These are phyloP conservation scores for Globisporangium irregulare DNA, from an alignment of 352 stramenopile species.

Conservation along the genomic window DNA sequence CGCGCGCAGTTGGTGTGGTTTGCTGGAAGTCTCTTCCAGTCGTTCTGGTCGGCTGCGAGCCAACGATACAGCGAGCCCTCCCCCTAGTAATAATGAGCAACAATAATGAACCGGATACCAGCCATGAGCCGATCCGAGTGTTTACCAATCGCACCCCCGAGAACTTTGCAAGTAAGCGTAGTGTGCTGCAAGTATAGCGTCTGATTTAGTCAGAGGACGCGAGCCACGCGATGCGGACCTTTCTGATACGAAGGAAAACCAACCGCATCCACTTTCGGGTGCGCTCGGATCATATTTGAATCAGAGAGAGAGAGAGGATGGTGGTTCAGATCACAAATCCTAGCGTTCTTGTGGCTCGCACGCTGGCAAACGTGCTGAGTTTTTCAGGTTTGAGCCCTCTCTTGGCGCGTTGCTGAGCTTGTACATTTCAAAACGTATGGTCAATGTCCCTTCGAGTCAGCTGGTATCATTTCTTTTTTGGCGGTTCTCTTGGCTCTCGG, in stretches of 20 bases:
- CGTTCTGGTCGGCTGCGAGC: no score
- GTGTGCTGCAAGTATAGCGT: not conserved
- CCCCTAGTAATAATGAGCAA: not conserved
- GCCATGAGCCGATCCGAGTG: not conserved
- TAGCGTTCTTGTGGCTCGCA: not conserved
- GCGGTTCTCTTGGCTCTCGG: not conserved
- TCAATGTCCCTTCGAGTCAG: not conserved
- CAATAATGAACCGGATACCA: not conserved
- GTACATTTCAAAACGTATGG: no score
- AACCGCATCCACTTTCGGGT: not conserved
- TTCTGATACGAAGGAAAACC: not conserved
- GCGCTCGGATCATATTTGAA: not conserved
- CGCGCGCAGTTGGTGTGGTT: not conserved
- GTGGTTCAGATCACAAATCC: not conserved
- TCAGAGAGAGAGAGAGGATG: not conserved
- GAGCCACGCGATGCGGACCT: not conserved
- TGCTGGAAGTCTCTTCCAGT: not conserved
- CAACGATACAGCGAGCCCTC: not conserved
- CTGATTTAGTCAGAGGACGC: not conserved
- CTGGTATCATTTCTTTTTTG: not conserved
- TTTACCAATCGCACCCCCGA: not conserved
- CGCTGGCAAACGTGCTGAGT: not conserved
- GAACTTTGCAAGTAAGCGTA: not conserved
- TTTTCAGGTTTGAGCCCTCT: not conserved
- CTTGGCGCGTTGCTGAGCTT: no score